Conservation (phyloP, 805 yeast genomes). For the Dipodascopsis uninucleata region DNA sequence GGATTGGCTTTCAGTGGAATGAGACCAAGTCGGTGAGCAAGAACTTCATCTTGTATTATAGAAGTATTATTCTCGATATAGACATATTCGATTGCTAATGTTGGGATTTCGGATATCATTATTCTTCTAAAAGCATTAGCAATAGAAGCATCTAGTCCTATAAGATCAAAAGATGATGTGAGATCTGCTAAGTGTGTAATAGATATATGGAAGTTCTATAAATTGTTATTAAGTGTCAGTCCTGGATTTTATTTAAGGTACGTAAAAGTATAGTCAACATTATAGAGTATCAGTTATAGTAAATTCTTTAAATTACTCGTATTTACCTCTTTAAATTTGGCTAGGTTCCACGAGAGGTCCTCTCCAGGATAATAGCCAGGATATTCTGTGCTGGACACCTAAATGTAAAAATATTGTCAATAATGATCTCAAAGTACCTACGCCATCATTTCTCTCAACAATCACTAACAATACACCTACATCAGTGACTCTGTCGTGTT, state of each 20-base stretch:
- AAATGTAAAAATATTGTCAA: background rate
- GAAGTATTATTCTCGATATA: conserved; percentile 91
- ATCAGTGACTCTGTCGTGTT: conserved; percentile 86
- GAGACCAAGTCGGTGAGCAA: conserved; percentile 92
- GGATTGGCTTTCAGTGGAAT: conserved; percentile 90
- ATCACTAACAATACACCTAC: conserved; percentile 33
- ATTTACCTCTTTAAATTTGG: conserved; percentile 57
- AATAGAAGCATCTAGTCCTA: conserved; percentile 83
- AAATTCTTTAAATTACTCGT: background rate
- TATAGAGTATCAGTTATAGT: no score
- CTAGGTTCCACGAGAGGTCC: conserved; percentile 78
- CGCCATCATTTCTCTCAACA: no score
- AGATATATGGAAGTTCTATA: conserved; percentile 55
- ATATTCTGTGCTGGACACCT: conserved; percentile 76
- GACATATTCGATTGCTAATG: conserved; percentile 91
- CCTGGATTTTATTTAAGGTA: no score
- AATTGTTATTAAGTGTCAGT: no score
- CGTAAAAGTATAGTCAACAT: no score
- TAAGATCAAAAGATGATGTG: conserved; percentile 78
- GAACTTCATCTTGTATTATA: conserved; percentile 94
- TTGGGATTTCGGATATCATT: conserved; percentile 95
- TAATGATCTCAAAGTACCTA: conserved; percentile 1
- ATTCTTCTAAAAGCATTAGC: conserved; percentile 96
- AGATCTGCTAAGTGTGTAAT: conserved; percentile 56
- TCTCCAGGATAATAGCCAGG: conserved; percentile 74